These are phyloP conservation scores for Cicer bijugum DNA, from an alignment of 306 rosid genomes.

Conservation along the genomic window DNA sequence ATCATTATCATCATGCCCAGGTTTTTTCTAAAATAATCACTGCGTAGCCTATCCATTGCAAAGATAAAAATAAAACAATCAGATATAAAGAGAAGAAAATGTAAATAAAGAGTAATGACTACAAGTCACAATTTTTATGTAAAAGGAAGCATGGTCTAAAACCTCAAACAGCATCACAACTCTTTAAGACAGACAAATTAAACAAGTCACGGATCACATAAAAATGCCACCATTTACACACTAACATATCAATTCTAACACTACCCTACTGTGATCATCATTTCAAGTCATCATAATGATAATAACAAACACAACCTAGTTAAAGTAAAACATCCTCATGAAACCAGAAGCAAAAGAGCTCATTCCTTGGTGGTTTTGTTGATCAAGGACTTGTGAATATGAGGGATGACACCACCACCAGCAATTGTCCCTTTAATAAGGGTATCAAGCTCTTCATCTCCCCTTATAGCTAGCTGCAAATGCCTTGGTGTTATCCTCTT, in stretches of 20 bases:
- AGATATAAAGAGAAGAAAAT: background rate
- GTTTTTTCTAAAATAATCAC: background rate
- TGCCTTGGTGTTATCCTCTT: constrained; percentile 99
- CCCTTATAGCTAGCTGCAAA: constrained; percentile 91
- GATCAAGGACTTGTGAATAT: constrained; percentile 93
- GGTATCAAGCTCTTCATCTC: constrained; percentile 97
- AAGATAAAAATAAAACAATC: constrained; percentile 5
- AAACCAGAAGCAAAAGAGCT: constrained; percentile 25
- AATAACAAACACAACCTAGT: constrained; percentile 41
- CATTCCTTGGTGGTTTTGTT: constrained; percentile 92
- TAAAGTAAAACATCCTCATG: constrained; percentile 28
- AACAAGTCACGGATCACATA: constrained; percentile 19
- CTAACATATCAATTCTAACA: constrained; percentile 35
- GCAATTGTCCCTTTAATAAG: constrained; percentile 97
- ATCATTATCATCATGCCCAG: background rate
- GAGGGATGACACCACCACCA: constrained; percentile 99
- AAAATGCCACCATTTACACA: constrained; percentile 40
- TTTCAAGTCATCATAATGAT: constrained; percentile 37
- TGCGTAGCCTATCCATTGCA: background rate
- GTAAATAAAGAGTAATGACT: background rate
- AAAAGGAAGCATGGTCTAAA: constrained; percentile 15
- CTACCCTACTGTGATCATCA: constrained; percentile 9
- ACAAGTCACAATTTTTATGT: background rate
- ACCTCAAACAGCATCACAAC: constrained; percentile 9
- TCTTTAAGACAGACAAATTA: background rate